Percentiles rank a stretch among this genome's conserved stretches.
Conservation (phyloP, 805 yeast genomes). For the Phaffomyces antillensis region DNA sequence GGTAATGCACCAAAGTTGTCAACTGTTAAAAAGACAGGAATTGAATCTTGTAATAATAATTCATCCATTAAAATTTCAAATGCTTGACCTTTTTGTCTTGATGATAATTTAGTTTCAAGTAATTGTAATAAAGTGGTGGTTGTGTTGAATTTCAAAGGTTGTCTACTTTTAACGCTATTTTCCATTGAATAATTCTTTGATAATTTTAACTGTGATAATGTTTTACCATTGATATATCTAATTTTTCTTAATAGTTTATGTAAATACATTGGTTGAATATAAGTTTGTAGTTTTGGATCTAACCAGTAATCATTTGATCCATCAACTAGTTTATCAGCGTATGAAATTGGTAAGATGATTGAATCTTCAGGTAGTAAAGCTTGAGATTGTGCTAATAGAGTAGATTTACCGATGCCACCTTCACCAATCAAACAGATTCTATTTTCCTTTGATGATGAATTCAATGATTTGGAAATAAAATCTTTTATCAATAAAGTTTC, state of each 20-base stretch:
- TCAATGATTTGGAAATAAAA: conserved; percentile 30
- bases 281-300: conserved; percentile 40
- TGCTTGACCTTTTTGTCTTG: conserved; percentile 35
- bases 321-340: conserved; percentile 53
- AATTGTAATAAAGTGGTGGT: conserved; percentile 39
- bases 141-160: conserved; percentile 22
- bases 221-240: conserved; percentile 35
- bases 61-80: conserved; percentile 51
- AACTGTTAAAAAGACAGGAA: conserved; percentile 61
- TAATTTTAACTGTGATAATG: conserved; percentile 30
- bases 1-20: conserved; percentile 68
- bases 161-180: conserved; percentile 27
- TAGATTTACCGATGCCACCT: conserved; percentile 75
- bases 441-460: conserved; percentile 32
- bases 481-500: conserved; percentile 35
- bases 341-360: conserved; percentile 56
- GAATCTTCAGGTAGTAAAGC: conserved; percentile 41
- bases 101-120: conserved; percentile 28
- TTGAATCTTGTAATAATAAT: conserved; percentile 39
- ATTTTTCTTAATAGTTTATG: conserved; percentile 52
- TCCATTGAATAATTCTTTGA: conserved; percentile 28
- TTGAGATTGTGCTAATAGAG: conserved; percentile 62
- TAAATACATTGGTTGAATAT: conserved; percentile 75
- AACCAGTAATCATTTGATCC: conserved; percentile 66
- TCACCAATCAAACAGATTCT: conserved; percentile 58